Evolutionary conservation across 345 rosid species (phyloP).

Genomic region (Eucalyptus melliodora): DNA sequence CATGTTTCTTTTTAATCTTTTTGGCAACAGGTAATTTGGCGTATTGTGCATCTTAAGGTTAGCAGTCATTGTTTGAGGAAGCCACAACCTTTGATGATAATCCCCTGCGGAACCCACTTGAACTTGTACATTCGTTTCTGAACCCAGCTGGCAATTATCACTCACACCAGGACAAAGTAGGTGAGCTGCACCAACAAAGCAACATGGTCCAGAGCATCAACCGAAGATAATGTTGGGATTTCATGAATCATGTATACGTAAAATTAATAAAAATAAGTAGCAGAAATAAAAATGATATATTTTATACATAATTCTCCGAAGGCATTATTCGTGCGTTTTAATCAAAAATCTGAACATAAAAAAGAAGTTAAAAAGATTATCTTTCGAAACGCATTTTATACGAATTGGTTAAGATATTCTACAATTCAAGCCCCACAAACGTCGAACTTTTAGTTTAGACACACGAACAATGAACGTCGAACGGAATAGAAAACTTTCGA

Average conservation of each 20-base stretch:
- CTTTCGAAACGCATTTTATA: no score
- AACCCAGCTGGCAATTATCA: not conserved
- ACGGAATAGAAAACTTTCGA: rapidly evolving
- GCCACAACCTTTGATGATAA: not conserved
- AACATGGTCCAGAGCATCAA: not conserved
- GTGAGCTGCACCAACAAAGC: not conserved
- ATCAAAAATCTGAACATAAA: no score
- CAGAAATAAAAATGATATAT: rapidly evolving
- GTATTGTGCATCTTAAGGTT: not conserved
- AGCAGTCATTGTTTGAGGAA: not conserved
- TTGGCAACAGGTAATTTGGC: not conserved
- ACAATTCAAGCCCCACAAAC: no score
- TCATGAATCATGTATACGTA: no score
- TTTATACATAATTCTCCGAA: no score
- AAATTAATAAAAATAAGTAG: no score
- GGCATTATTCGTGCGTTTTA: rapidly evolving
- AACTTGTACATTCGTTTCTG: not conserved
- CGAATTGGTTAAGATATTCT: no score
- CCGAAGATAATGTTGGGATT: not conserved
- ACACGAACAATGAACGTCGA: rapidly evolving
- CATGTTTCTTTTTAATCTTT: not conserved
- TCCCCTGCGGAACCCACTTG: not conserved
- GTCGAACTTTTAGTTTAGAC: rapidly evolving
- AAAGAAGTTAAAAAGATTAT: no score
- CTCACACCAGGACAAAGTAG: not conserved